phyloP scores from a whole-genome alignment of 2,329 filamentous ascomycete genomes.

The Fusarium liriodendri region DNA sequence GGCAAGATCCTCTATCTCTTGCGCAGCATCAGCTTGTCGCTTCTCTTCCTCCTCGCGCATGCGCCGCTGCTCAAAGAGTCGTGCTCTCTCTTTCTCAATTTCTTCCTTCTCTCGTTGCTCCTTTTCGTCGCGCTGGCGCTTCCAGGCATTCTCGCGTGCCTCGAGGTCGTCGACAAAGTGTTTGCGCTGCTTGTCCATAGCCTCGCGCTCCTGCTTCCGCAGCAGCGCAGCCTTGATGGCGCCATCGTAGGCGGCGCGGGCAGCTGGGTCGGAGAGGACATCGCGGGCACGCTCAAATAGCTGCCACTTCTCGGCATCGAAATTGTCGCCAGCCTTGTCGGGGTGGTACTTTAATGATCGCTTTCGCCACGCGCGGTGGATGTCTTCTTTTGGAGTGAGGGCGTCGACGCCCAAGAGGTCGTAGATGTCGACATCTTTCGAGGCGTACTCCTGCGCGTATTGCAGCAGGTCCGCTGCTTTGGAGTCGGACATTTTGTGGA shows the following conservation, averaged over 20 bases:
- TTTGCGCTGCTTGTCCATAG: slow-evolving; percentile 78
- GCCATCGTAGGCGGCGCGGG: slow-evolving; percentile 82
- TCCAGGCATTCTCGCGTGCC: slow-evolving; percentile 76
- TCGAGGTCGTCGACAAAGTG: slow-evolving; percentile 90
- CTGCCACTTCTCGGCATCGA: slow-evolving; percentile 86
- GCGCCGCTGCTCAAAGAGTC: slow-evolving; percentile 52
- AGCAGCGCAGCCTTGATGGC: slow-evolving; percentile 77
- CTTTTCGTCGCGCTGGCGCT: slow-evolving; percentile 65
- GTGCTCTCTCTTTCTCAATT: slow-evolving; percentile 52
- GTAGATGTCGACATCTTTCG: slow-evolving; percentile 79
- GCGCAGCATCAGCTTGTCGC: slow-evolving; percentile 51
- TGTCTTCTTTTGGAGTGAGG: slow-evolving; percentile 74
- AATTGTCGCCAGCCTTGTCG: slow-evolving; percentile 83
- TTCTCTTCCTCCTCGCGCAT: slow-evolving; percentile 52
- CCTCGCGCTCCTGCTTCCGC: slow-evolving; percentile 76
- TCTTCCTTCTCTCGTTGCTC: slow-evolving; percentile 50
- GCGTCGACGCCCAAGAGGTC: slow-evolving; percentile 76
- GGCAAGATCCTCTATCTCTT: slow-evolving; percentile 53
- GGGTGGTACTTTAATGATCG: slow-evolving; percentile 92
- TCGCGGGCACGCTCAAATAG: slow-evolving; percentile 87
- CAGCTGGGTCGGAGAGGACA: slow-evolving; percentile 76
- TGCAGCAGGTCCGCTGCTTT: slow-evolving; percentile 62
- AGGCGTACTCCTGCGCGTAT: slow-evolving; percentile 69
- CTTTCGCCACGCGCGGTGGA: slow-evolving; percentile 86
- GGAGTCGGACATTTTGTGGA: slow-evolving; percentile 45